A percentile compares a stretch with the other conserved stretches of the same genome.
Evolutionary conservation across 768 basidiomycete genomes (phyloP).

Genomic region (Candolleomyces efflorescens): DNA sequence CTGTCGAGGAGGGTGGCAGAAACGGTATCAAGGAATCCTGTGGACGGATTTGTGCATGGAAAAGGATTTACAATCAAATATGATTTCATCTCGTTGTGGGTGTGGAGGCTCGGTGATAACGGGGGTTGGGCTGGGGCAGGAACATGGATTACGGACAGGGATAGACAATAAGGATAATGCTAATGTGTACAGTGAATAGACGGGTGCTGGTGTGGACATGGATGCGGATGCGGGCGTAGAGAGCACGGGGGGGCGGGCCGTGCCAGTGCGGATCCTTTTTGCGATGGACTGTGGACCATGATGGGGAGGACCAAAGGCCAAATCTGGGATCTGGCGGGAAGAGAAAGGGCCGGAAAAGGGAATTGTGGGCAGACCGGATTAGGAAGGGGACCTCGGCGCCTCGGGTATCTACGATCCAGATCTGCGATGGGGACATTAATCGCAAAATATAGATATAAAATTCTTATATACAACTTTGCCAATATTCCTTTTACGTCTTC

Average conservation of each 20-base stretch:
- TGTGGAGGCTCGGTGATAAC: slow-evolving; percentile 1
- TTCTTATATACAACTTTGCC: neutral
- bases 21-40: slow-evolving; percentile 10
- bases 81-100: neutral
- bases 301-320: neutral
- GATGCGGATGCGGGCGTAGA: neutral
- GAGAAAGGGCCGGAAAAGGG: slow-evolving; percentile 13
- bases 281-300: neutral
- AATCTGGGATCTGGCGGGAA: slow-evolving; percentile 11
- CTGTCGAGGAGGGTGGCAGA: too few relatives aligned
- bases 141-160: neutral
- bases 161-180: too few relatives aligned
- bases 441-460: neutral
- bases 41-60: slow-evolving; percentile 2
- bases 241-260: neutral
- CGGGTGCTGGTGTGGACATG: too few relatives aligned
- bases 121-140: neutral
- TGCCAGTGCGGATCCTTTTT: neutral
- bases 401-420: slow-evolving; percentile 23
- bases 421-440: slow-evolving; percentile 9
- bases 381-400: slow-evolving; percentile 34
- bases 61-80: neutral
- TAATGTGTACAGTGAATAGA: too few relatives aligned
- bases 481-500: slow-evolving; percentile 33
- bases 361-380: slow-evolving; percentile 7